Conservation (phyloP, 768 basidiomycete genomes). For the Udeniomyces megalosporus region DNA sequence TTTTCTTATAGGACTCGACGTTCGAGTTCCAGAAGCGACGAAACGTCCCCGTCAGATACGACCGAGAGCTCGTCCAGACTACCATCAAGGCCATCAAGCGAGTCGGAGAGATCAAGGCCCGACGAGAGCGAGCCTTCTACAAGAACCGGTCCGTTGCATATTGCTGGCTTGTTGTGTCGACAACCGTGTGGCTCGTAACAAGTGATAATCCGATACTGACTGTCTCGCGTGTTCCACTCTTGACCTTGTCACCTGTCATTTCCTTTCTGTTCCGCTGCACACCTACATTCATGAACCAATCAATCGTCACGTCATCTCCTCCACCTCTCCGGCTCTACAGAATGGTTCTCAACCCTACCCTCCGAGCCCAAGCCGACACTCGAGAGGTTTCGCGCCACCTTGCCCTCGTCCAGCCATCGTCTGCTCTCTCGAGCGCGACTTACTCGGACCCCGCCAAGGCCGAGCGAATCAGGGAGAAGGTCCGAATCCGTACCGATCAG, state of each 20-base stretch:
- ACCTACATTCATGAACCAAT: no score
- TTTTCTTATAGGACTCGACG: slow-evolving; percentile 61
- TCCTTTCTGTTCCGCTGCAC: background rate
- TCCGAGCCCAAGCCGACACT: slow-evolving; percentile 36
- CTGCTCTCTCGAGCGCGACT: slow-evolving; percentile 22
- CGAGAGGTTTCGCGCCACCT: slow-evolving; percentile 46
- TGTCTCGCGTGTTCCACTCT: background rate
- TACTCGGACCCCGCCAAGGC: slow-evolving; percentile 33
- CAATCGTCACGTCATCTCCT: no score
- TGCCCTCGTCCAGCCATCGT: slow-evolving; percentile 28
- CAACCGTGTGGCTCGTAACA: slow-evolving; percentile 3
- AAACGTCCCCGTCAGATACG: slow-evolving; percentile 91
- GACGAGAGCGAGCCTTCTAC: slow-evolving; percentile 88
- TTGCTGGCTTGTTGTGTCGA: background rate
- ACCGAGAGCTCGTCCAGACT: slow-evolving; percentile 79
- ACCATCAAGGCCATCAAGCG: slow-evolving; percentile 95
- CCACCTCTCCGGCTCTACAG: slow-evolving; percentile 31
- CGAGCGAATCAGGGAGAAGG: slow-evolving; percentile 52
- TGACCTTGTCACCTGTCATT: background rate
- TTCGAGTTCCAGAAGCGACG: slow-evolving; percentile 98
- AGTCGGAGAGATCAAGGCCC: slow-evolving; percentile 73
- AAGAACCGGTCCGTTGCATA: slow-evolving; percentile 45
- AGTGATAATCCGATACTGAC: background rate
- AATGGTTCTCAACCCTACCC: slow-evolving; percentile 69
- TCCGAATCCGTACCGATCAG: slow-evolving; percentile 38